These are phyloP conservation scores for Lactuca saligna DNA, from an alignment of 129 eudicot genomes.

Conservation along the genomic window DNA sequence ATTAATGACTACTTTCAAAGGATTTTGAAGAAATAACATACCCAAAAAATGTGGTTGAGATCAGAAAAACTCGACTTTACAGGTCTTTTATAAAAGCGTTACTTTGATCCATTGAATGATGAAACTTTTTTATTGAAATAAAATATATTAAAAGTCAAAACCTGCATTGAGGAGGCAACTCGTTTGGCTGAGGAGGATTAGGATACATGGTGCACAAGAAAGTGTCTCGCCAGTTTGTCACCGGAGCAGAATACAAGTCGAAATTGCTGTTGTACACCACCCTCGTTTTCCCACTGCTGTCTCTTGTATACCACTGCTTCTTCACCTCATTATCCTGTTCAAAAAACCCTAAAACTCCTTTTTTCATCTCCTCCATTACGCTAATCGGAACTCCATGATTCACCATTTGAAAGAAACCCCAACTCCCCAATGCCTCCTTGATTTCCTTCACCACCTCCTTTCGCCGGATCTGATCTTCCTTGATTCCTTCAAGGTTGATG, in stretches of 20 bases:
- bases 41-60: too few species aligned
- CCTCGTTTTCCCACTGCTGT: constrained; percentile 14
- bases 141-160: neutral
- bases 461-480: neutral
- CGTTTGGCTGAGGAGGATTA: constrained; percentile 29
- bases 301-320: constrained; percentile 31
- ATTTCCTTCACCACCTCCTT: constrained; percentile 29
- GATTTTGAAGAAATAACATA: too few species aligned
- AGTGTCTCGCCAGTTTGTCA: constrained; percentile 56
- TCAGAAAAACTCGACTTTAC: too few species aligned
- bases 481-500: constrained; percentile 34
- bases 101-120: too few species aligned
- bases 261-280: constrained; percentile 31
- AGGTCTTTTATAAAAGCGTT: neutral
- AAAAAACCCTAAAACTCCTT: neutral
- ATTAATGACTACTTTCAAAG: too few species aligned
- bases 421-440: constrained; percentile 36
- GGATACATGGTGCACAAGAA: constrained; percentile 29
- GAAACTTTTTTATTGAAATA: neutral
- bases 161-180: constrained; percentile 56
- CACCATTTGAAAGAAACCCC: too few species aligned
- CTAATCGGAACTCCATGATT: too few species aligned
- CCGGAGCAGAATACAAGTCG: constrained; percentile 30
- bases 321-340: constrained; percentile 42
- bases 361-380: too few species aligned